phyloP scores from a whole-genome alignment of 768 basidiomycete genomes.

The Tephrocybe sp. region DNA sequence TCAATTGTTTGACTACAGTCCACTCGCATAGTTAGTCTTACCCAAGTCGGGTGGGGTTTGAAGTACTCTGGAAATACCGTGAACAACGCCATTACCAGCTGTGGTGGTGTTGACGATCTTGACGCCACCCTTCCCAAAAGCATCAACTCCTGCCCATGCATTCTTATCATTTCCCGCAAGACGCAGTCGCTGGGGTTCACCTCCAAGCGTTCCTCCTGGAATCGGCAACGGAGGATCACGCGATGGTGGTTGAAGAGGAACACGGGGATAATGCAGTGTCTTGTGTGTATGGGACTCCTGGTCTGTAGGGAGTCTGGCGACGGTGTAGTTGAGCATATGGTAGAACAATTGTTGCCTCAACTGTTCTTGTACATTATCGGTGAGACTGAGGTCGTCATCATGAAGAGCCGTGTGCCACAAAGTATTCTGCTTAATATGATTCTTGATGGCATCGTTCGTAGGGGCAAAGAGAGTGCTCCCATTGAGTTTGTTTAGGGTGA shows the following conservation, averaged over 20 bases:
- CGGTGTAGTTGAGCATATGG: constrained; percentile 83
- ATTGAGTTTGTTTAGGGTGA: constrained; percentile 85
- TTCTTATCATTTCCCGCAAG: constrained; percentile 46
- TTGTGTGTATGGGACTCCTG: constrained; percentile 39
- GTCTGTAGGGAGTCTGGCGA: constrained; percentile 45
- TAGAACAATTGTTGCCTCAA: constrained; percentile 93
- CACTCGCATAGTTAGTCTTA: constrained; percentile 32
- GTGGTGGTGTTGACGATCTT: constrained; percentile 56
- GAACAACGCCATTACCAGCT: constrained; percentile 73
- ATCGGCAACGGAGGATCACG: constrained; percentile 75
- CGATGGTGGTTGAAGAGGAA: constrained; percentile 56
- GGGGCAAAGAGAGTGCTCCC: constrained; percentile 90
- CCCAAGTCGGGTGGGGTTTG: constrained; percentile 73
- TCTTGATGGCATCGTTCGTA: constrained; percentile 84
- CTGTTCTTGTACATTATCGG: constrained; percentile 80
- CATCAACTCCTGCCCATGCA: constrained; percentile 70
- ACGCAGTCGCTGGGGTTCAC: constrained; percentile 79
- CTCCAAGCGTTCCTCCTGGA: constrained; percentile 78
- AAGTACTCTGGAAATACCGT: constrained; percentile 75
- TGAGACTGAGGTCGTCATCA: constrained; percentile 35
- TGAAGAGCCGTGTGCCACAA: constrained; percentile 39
- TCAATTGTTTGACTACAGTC: constrained; percentile 5
- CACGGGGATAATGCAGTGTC: constrained; percentile 74
- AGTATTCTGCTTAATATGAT: constrained; percentile 33
- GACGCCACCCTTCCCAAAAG: constrained; percentile 74